These are phyloP conservation scores for Lactarius deliciosus DNA, from an alignment of 768 basidiomycete genomes.

Conservation along the genomic window DNA sequence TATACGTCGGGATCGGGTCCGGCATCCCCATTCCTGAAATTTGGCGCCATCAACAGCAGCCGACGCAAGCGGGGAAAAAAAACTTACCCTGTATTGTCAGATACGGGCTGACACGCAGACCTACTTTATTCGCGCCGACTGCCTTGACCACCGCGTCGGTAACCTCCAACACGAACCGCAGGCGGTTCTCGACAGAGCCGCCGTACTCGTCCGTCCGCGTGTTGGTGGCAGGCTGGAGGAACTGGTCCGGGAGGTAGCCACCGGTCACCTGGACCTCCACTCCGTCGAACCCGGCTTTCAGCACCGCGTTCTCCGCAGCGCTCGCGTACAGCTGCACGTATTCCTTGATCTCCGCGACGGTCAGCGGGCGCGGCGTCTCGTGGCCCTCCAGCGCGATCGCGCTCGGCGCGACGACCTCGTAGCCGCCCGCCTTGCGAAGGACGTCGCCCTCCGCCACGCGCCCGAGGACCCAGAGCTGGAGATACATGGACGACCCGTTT, in stretches of 20 bases:
- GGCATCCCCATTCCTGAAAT: constrained; percentile 13
- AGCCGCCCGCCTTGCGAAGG: constrained; percentile 1
- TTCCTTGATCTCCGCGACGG: constrained; percentile 49
- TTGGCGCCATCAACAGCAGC: neutral
- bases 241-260: constrained; percentile 40
- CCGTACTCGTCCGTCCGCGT: constrained; percentile 48
- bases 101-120: constrained; percentile 39
- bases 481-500: constrained; percentile 43
- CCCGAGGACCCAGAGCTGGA: constrained; percentile 53
- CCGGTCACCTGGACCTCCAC: constrained; percentile 36
- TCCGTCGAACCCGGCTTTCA: constrained; percentile 35
- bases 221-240: constrained; percentile 40
- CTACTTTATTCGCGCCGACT: constrained; percentile 40
- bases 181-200: constrained; percentile 46
- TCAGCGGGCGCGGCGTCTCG: constrained; percentile 44
- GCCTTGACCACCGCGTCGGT: constrained; percentile 39
- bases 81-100: constrained; percentile 8
- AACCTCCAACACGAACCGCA: constrained; percentile 41
- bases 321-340: constrained; percentile 50
- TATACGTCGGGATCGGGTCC: constrained; percentile 35
- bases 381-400: neutral
- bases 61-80: no score
- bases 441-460: constrained; percentile 33
- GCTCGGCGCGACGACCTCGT: neutral
- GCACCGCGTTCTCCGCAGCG: constrained; percentile 30